Evolutionary conservation across 1,284 basidiomycete species (phyloP).

Genomic region (Ustilago cynodontis): DNA sequence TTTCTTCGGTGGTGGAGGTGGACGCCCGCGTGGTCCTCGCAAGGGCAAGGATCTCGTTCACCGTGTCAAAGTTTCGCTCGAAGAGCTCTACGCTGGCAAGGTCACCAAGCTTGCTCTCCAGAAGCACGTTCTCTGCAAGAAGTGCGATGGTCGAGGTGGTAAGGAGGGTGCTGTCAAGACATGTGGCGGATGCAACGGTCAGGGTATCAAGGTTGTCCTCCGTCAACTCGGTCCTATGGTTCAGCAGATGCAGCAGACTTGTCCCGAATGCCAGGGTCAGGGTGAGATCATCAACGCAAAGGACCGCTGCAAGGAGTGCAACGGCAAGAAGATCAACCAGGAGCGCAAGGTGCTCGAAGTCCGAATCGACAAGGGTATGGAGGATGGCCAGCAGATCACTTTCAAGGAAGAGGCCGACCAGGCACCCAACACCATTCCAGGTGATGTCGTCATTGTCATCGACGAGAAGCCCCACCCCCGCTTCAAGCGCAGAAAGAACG

Average conservation of each 20-base stretch:
- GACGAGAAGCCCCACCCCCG: slow-evolving; percentile 93
- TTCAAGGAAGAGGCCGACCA: slow-evolving; percentile 98
- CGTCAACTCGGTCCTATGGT: slow-evolving; percentile 99
- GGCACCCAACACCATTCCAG: slow-evolving; percentile 87
- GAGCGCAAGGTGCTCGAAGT: slow-evolving; percentile 99
- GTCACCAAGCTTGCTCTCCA: slow-evolving; percentile 97
- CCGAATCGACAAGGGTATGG: slow-evolving; percentile 99
- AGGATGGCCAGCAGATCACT: slow-evolving; percentile 93
- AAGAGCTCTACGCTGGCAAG: slow-evolving; percentile 99
- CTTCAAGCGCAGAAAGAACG: slow-evolving; percentile 93
- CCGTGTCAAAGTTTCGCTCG: slow-evolving; percentile 92
- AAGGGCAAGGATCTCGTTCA: slow-evolving; percentile 99
- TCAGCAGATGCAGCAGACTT: slow-evolving; percentile 96
- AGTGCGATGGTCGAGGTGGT: slow-evolving; percentile 95
- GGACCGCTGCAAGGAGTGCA: slow-evolving; percentile 92
- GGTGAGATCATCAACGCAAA: slow-evolving; percentile 95
- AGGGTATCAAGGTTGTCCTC: slow-evolving; percentile 89
- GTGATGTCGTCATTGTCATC: slow-evolving; percentile 96
- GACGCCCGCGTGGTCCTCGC: slow-evolving; percentile 82
- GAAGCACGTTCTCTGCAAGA: slow-evolving; percentile 91
- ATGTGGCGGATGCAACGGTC: slow-evolving; percentile 86
- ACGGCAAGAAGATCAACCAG: slow-evolving; percentile 92
- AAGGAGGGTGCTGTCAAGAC: slow-evolving; percentile 93
- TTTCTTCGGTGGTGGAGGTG: slow-evolving; percentile 75
- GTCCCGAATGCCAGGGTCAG: slow-evolving; percentile 89